These are phyloP conservation scores for Globisporangium camurandrum DNA, from an alignment of 352 stramenopile species.

Conservation along the genomic window DNA sequence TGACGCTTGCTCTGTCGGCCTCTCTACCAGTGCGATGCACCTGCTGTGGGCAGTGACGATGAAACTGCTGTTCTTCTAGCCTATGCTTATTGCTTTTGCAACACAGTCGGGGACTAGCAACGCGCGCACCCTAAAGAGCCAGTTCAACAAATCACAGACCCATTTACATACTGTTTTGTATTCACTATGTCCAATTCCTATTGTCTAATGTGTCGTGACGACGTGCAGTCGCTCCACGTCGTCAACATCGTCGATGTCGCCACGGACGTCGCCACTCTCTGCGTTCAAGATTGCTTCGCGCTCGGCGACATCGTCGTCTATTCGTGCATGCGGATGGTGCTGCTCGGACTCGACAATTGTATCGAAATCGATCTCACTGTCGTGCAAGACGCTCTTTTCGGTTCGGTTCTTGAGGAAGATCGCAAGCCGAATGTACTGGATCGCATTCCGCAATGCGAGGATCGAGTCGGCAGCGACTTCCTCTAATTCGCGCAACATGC, in stretches of 20 bases:
- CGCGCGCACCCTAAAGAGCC: too few species aligned
- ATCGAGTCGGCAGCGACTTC: constrained; percentile 71
- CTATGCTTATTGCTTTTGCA: background rate
- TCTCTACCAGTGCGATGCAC: constrained; percentile 52
- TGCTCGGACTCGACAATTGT: too few species aligned
- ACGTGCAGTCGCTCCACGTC: constrained; percentile 5
- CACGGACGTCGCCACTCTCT: constrained; percentile 26
- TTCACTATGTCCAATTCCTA: background rate
- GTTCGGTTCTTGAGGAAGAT: constrained; percentile 83
- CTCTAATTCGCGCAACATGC: constrained; percentile 73
- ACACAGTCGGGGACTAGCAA: too few species aligned
- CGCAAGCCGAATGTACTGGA: constrained; percentile 74
- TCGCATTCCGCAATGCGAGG: constrained; percentile 65
- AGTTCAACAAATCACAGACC: too few species aligned
- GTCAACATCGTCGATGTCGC: constrained; percentile 15
- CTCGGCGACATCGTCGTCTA: constrained; percentile 28
- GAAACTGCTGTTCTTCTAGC: constrained; percentile 85
- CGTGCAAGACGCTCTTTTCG: constrained; percentile 29
- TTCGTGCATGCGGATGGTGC: too few species aligned
- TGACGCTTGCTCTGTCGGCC: background rate
- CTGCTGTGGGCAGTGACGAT: constrained; percentile 79
- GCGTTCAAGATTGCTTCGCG: constrained; percentile 44
- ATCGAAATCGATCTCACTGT: constrained; percentile 63
- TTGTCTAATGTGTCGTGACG: constrained; percentile 8
- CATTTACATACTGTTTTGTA: too few species aligned